Conservation (phyloP, 164 flowering plant species). For the Paratinospora sagittata region DNA sequence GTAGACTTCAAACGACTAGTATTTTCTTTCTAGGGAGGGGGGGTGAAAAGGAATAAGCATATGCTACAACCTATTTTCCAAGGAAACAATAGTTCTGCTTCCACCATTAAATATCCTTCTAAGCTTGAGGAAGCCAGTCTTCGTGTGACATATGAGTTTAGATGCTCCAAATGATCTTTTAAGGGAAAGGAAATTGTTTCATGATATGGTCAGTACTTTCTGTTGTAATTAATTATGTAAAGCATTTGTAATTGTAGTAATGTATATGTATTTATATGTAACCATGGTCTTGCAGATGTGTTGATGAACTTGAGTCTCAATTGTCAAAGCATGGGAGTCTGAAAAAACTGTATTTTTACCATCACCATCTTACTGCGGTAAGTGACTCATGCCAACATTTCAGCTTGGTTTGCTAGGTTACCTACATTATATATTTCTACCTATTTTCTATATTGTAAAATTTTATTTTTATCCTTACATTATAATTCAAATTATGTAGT, state of each 20-base stretch:
- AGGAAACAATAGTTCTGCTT: too few relatives aligned
- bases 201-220: background rate
- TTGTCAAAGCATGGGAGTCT: slow-evolving; percentile 87
- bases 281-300: slow-evolving; percentile 52
- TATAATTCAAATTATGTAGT: background rate
- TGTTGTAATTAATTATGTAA: background rate
- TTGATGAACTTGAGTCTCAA: slow-evolving; percentile 85
- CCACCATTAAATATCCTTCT: background rate
- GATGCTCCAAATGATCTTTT: background rate
- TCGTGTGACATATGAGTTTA: background rate
- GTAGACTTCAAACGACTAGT: too few relatives aligned
- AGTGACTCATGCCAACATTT: slow-evolving; percentile 11
- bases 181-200: background rate
- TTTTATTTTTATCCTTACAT: background rate
- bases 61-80: too few relatives aligned
- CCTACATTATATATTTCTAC: background rate
- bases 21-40: too few relatives aligned
- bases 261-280: background rate
- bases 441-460: background rate
- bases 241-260: background rate
- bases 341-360: slow-evolving; percentile 84
- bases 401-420: slow-evolving; percentile 5
- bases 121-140: background rate
- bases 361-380: slow-evolving; percentile 94
- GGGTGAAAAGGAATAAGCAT: too few relatives aligned